A percentile compares a stretch with the other conserved stretches of the same genome.
phyloP scores from a whole-genome alignment of 2,329 filamentous ascomycete genomes.

The Cladorrhinum sp. region DNA sequence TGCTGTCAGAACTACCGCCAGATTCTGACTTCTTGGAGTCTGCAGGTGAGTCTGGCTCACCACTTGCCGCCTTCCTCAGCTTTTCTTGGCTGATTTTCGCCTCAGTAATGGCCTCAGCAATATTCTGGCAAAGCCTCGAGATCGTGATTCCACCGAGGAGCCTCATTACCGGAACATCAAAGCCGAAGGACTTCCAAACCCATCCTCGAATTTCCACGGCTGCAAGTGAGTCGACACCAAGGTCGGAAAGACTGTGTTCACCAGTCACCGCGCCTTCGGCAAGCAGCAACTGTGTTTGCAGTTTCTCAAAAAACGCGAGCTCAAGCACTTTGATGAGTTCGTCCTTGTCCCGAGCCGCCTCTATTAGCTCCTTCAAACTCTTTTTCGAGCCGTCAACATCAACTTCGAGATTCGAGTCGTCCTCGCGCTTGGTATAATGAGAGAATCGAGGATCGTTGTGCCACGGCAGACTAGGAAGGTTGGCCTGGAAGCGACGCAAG shows the following conservation, averaged over 20 bases:
- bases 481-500: conserved; percentile 37
- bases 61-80: not conserved
- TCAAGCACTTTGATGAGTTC: conserved; percentile 30
- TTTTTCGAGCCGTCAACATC: not conserved
- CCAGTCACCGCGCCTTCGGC: conserved; percentile 30
- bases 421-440: conserved; percentile 34
- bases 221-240: conserved; percentile 42
- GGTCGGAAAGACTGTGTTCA: conserved; percentile 34
- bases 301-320: conserved; percentile 28
- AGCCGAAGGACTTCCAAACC: conserved; percentile 41
- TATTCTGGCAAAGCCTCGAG: conserved; percentile 20
- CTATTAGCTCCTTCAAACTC: conserved; percentile 32
- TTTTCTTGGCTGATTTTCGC: too few species aligned
- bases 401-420: conserved; percentile 4
- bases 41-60: too few species aligned
- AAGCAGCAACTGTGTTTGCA: conserved; percentile 35
- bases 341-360: conserved; percentile 19
- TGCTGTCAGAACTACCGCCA: too few species aligned
- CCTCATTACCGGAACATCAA: conserved; percentile 46
- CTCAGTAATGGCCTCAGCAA: conserved; percentile 15
- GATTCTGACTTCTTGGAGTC: too few species aligned
- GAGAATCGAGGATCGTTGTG: conserved; percentile 43
- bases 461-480: conserved; percentile 38
- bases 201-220: conserved; percentile 44
- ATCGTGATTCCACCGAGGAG: conserved; percentile 37